phyloP scores from a whole-genome alignment of 1,139 yeast species.

The Suhomyces panamericanus region DNA sequence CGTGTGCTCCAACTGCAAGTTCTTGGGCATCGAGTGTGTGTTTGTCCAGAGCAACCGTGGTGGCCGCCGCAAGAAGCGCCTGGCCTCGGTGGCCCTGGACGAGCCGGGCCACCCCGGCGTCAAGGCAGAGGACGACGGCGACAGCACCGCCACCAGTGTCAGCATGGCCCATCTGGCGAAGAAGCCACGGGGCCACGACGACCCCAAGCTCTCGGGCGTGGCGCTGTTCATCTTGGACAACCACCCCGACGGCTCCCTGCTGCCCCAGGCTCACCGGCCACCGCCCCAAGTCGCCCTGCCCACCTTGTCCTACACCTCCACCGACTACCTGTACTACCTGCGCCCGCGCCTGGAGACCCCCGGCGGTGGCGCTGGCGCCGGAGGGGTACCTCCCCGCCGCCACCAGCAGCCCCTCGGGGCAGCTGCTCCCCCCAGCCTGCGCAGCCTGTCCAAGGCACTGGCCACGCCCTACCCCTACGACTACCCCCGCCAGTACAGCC shows the following conservation, averaged over 20 bases:
- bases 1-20: constrained; percentile 52
- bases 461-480: constrained; percentile 8
- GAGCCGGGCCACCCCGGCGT: background rate
- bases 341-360: background rate
- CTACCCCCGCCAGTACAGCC: constrained; percentile 7
- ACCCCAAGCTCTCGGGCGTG: background rate
- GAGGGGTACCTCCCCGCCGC: background rate
- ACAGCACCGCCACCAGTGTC: background rate
- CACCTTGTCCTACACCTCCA: constrained; percentile 12
- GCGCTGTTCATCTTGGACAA: background rate
- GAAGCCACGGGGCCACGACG: background rate
- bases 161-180: no score
- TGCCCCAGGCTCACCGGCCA: background rate
- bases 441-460: constrained; percentile 1
- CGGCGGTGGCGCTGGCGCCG: background rate
- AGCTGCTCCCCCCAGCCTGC: no score
- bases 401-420: no score
- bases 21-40: constrained; percentile 52
- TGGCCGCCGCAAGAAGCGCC: constrained; percentile 49
- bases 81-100: constrained; percentile 1
- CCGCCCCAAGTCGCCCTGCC: constrained; percentile 7
- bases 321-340: constrained; percentile 9
- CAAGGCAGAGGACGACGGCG: background rate
- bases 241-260: background rate
- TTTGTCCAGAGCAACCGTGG: constrained; percentile 62